Conservation (phyloP, 305 asterid genomes). For the Plantago coronopus region DNA sequence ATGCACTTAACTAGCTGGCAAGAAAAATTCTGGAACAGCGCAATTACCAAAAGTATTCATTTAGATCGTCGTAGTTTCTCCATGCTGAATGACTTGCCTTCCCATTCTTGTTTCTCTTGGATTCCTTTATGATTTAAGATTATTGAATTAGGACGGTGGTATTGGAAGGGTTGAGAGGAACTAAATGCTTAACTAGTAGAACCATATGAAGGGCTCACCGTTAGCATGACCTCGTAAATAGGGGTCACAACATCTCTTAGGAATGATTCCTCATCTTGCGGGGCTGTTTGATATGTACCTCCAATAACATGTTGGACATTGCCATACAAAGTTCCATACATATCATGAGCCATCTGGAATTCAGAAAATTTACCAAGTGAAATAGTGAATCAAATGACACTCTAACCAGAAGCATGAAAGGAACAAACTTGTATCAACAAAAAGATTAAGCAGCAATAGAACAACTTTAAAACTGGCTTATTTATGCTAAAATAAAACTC, state of each 20-base stretch:
- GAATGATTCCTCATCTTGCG: slow-evolving; percentile 73
- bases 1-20: slow-evolving; percentile 8
- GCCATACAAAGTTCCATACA: slow-evolving; percentile 59
- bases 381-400: neutral
- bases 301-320: slow-evolving; percentile 70
- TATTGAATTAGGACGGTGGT: slow-evolving; percentile 27
- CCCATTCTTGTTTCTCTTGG: slow-evolving; percentile 73
- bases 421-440: slow-evolving; percentile 11
- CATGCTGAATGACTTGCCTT: slow-evolving; percentile 97
- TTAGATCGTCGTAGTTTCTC: slow-evolving; percentile 97
- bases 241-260: slow-evolving; percentile 84
- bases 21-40: slow-evolving; percentile 3
- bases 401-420: slow-evolving; percentile 13
- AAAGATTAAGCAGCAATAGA: slow-evolving; percentile 9
- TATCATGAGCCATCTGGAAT: slow-evolving; percentile 80
- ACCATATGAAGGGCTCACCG: slow-evolving; percentile 41
- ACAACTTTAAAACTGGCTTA: neutral
- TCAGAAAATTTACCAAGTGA: slow-evolving; percentile 23
- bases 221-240: slow-evolving; percentile 70
- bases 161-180: slow-evolving; percentile 7
- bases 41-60: slow-evolving; percentile 93
- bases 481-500: neutral
- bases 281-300: slow-evolving; percentile 47
- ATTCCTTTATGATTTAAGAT: slow-evolving; percentile 74
- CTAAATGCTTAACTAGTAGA: slow-evolving; percentile 16